These are phyloP conservation scores for Ophiostoma montium DNA, from an alignment of 2,329 filamentous ascomycete genomes.

Conservation along the genomic window DNA sequence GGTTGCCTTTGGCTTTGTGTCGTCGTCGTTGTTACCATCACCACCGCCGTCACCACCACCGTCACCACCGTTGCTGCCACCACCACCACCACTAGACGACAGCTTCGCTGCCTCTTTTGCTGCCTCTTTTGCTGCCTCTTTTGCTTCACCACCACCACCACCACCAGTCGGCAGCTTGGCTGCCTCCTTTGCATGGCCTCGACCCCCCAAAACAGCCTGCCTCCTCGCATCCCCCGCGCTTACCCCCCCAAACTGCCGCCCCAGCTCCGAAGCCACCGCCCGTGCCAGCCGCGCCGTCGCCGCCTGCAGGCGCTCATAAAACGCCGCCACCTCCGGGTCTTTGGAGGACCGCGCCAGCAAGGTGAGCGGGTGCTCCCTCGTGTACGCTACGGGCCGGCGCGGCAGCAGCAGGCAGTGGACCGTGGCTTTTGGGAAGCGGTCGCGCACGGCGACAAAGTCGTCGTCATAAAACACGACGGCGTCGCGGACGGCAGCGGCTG, in stretches of 20 bases:
- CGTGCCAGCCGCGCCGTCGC: conserved; percentile 47
- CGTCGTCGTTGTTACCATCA: no score
- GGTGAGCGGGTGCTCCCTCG: conserved; percentile 57
- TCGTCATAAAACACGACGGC: conserved; percentile 51
- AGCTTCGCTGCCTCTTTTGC: no score
- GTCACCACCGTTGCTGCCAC: no score
- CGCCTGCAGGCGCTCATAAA: conserved; percentile 47
- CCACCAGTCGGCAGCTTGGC: conserved; percentile 42
- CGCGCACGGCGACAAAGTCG: conserved; percentile 64
- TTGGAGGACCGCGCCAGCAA: conserved; percentile 31
- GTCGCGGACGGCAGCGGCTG: conserved; percentile 14
- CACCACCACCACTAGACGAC: no score
- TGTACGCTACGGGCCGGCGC: conserved; percentile 49
- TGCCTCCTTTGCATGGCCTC: conserved; percentile 42
- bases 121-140: no score
- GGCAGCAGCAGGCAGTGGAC: conserved; percentile 84
- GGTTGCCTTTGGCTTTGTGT: no score
- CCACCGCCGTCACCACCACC: no score
- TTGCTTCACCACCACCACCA: no score
- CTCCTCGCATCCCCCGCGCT: conserved; percentile 51
- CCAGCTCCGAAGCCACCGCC: conserved; percentile 62
- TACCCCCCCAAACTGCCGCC: conserved; percentile 47
- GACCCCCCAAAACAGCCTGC: conserved; percentile 51
- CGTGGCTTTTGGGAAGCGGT: conserved; percentile 73
- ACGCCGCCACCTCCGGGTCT: conserved; percentile 36